Evolutionary conservation across 2,329 filamentous ascomycete species (phyloP), one percentile per base, ranked within the genome.

Genomic region (Claviceps sp.): DNA sequence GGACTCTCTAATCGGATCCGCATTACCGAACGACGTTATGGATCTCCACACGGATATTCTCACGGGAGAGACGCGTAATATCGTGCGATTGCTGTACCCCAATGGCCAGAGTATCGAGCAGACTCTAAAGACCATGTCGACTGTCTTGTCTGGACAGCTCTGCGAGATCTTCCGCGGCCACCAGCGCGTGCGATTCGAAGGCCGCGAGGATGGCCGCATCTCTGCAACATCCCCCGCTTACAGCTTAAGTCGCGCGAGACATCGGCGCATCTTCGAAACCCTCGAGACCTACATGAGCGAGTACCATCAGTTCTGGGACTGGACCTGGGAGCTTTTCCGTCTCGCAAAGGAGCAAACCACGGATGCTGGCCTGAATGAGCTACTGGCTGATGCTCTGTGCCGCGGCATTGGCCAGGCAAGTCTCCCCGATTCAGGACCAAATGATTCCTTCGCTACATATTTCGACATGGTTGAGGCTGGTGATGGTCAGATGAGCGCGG

Each of bases 91-190:
- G 20, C 44, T 55, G 14, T 55, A 54, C 24, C 52, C 54, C 34
- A 51, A 36, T 18, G 52, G 38, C 7, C 40, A 45, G 11, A 40
- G n/a, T 26, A 46, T 55, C 6, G 34, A 49, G 2, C 34, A 46
- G 18, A 18, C 49, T 4, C 14, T 55, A 2, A 22, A 14, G 18
- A 52, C 54, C 20, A 44, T 54, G 24, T 48, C 54, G 11, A 55
- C 49, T 8, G 42, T 55, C 4, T 43, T 55, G 1, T 48, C 54
- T 4, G 48, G 52, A 11, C 47, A 47, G 30, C 49, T 54, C 3
- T 55, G 54, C 46, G 54, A 54, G 54, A 20, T 50, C 11, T 51
- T 55, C 47, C 49, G 52, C 16, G 49, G 52, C 37, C 54, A 55
- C 38, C 46, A 50, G 36, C 54, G 52, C 24, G 52, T 52, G 6